Base-by-base conservation (phyloP, 768 basidiomycete species). In the Tricholoma terreum region DNA sequence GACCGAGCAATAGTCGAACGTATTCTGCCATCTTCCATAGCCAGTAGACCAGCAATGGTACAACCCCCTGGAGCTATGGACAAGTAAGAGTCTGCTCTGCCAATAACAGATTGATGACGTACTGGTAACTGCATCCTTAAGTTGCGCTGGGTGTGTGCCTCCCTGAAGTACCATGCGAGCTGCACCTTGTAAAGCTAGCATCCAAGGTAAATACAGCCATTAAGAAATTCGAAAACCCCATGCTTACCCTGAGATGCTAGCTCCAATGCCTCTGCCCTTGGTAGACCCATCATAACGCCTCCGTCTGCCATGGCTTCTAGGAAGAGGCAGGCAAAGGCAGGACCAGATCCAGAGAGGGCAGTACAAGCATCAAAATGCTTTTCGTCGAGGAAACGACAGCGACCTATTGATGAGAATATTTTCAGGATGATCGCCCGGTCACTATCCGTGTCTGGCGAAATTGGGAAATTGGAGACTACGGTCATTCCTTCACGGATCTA, bases 401-500 rank as follows among this genome's bases (percentile, higher is more conserved):
- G 85, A 38, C 97, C 97, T 66, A 98, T 96, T 34, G 97, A 95
- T 17, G 92, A 94, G 80, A 99, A 98, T 63, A 99, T 94, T 66
- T 92, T 90, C 56, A 92, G 78, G 65, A 97, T 87, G 63, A 95
- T 87, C 10, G 71, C 72, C 50, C 81, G 82, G 69, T 92, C 84
- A 10, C 80, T 76, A 36, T 85, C 85, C n/a, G 77, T 70, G 40
- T 80, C 70, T 17, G 74, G 64, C 33, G 80, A 79, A 2, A 74
- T 64, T 4, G 84, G 83, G 36, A 96, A 78, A 12, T 82, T 86
- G 34, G 91, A 90, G 55, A 98, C 82, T 38, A 97, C 87, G 1
- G 95, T 98, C 97, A 99, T 98, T 57, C 97, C 97, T 76, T 98
- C 96, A 19, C 97, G 89, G 68, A 99, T 98, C 97, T 99, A 54